Percentiles rank a stretch among this genome's conserved stretches.
Conservation (phyloP, 2,329 filamentous ascomycete species). For the Orbilia javanica region DNA sequence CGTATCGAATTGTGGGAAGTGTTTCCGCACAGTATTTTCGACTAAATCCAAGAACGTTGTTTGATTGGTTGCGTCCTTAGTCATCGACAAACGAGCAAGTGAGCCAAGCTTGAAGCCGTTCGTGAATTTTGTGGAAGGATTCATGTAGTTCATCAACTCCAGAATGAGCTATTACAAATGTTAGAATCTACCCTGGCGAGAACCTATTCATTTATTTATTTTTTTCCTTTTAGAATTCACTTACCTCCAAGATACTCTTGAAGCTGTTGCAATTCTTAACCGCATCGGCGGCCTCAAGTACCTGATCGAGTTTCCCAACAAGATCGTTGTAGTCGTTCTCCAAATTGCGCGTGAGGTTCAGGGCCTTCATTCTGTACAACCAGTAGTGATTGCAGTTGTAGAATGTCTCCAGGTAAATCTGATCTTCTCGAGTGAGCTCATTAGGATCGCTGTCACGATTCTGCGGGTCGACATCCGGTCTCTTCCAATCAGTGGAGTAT, state of each 20-base stretch:
- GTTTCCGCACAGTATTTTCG: slow-evolving; percentile 93
- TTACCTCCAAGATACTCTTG: slow-evolving; percentile 87
- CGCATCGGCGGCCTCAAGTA: slow-evolving; percentile 89
- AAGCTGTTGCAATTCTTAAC: slow-evolving; percentile 90
- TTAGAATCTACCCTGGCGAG: not conserved
- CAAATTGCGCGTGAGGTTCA: slow-evolving; percentile 84
- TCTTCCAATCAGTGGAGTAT: slow-evolving; percentile 97
- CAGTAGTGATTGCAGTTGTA: slow-evolving; percentile 98
- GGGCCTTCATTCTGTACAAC: slow-evolving; percentile 95
- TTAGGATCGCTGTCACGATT: slow-evolving; percentile 81
- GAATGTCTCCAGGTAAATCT: slow-evolving; percentile 92
- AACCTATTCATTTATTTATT: slow-evolving; percentile 64
- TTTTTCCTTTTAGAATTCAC: no score
- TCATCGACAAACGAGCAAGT: slow-evolving; percentile 90
- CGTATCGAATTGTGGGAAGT: slow-evolving; percentile 94
- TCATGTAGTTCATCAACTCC: slow-evolving; percentile 99
- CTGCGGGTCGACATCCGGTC: slow-evolving; percentile 81
- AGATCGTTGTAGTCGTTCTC: slow-evolving; percentile 94
- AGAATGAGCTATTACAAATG: slow-evolving; percentile 75
- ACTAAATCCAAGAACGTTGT: slow-evolving; percentile 95
- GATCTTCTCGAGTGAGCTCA: slow-evolving; percentile 93
- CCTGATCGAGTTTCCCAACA: slow-evolving; percentile 82
- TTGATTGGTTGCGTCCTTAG: slow-evolving; percentile 99
- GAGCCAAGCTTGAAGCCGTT: slow-evolving; percentile 98
- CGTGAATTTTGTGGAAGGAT: slow-evolving; percentile 98